Evolutionary conservation across 2,329 filamentous ascomycete species (phyloP).

Genomic region (Tolypocladium ophioglossoides): DNA sequence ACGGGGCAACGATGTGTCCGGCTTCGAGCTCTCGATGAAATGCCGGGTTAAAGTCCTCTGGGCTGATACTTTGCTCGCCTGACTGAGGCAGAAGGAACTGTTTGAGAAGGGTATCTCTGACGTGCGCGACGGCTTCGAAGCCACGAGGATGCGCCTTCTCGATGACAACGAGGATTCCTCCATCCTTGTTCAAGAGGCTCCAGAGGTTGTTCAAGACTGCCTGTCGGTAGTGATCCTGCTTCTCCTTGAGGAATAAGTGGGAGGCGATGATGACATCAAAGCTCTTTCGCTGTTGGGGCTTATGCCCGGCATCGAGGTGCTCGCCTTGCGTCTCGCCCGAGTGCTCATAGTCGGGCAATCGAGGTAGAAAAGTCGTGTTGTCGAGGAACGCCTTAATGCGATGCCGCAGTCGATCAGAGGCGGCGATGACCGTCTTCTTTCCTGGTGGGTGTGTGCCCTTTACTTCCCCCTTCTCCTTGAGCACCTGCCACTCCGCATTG

Average conservation of each 20-base stretch:
- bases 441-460: slow-evolving; percentile 43
- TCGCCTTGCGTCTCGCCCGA: slow-evolving; percentile 47
- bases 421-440: slow-evolving; percentile 72
- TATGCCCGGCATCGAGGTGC: slow-evolving; percentile 46
- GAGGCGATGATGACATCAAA: slow-evolving; percentile 88
- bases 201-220: slow-evolving; percentile 80
- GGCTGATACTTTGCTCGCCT: slow-evolving; percentile 20
- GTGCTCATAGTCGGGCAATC: slow-evolving; percentile 78
- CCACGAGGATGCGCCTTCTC: slow-evolving; percentile 89
- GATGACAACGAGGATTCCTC: slow-evolving; percentile 75
- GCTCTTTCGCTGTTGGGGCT: slow-evolving; percentile 55
- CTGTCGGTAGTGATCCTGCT: slow-evolving; percentile 67
- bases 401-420: slow-evolving; percentile 62
- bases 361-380: slow-evolving; percentile 84
- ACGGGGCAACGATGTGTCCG: slow-evolving; percentile 61
- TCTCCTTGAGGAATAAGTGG: slow-evolving; percentile 66
- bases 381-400: slow-evolving; percentile 69
- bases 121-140: slow-evolving; percentile 84
- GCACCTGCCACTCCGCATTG: slow-evolving; percentile 68
- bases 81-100: slow-evolving; percentile 52
- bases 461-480: slow-evolving; percentile 41
- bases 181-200: slow-evolving; percentile 72
- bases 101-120: slow-evolving; percentile 67
- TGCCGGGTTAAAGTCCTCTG: slow-evolving; percentile 29
- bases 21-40: slow-evolving; percentile 37